Percentiles rank a stretch among this genome's conserved stretches.
Conservation (phyloP, 306 rosid genomes). For the Cucurbita moschata region DNA sequence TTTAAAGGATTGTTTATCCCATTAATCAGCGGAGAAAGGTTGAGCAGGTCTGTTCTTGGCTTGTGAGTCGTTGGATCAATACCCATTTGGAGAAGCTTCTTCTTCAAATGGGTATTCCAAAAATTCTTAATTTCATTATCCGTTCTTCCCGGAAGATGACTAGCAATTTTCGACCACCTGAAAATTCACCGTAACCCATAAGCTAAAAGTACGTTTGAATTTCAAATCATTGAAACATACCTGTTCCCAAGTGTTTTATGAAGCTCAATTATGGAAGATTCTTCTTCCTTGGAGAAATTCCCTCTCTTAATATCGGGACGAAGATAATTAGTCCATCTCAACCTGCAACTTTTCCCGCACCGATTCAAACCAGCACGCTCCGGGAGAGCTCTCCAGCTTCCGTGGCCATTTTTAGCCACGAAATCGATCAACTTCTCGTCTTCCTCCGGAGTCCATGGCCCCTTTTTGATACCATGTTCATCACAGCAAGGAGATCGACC, state of each 20-base stretch:
- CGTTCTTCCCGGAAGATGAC: slow-evolving; percentile 69
- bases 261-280: slow-evolving; percentile 51
- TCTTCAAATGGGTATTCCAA: slow-evolving; percentile 78
- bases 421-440: slow-evolving; percentile 51
- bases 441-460: slow-evolving; percentile 94
- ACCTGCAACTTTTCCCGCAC: slow-evolving; percentile 83
- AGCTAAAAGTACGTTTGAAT: neutral
- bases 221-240: slow-evolving; percentile 7
- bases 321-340: slow-evolving; percentile 83
- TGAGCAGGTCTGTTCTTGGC: slow-evolving; percentile 61
- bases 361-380: slow-evolving; percentile 75
- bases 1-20: neutral
- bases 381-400: slow-evolving; percentile 72
- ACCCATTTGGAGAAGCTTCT: slow-evolving; percentile 71
- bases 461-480: slow-evolving; percentile 59
- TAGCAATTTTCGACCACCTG: slow-evolving; percentile 90
- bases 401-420: slow-evolving; percentile 49
- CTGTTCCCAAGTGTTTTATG: slow-evolving; percentile 78
- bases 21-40: slow-evolving; percentile 40
- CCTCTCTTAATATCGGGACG: slow-evolving; percentile 93
- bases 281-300: slow-evolving; percentile 39
- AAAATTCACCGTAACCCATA: neutral
- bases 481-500: slow-evolving; percentile 68
- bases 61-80: slow-evolving; percentile 86
- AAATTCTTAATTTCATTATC: slow-evolving; percentile 83